Conservation (phyloP, 176 grass and related monocot genomes). For the Luzula sylvatica region DNA sequence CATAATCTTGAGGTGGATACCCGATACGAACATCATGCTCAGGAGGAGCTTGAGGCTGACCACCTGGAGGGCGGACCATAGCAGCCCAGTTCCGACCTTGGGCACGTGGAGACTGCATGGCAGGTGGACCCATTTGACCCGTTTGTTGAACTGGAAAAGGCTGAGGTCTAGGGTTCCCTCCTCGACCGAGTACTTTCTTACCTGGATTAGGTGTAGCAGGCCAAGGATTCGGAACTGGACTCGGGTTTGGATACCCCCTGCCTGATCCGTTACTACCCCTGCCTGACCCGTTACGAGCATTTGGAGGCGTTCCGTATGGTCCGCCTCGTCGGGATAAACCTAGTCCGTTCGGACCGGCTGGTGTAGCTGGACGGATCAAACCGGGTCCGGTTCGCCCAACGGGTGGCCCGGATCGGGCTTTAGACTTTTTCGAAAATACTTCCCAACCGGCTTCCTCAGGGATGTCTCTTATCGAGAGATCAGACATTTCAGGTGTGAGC, state of each 20-base stretch:
- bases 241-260: background rate
- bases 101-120: constrained; percentile 30
- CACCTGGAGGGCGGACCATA: constrained; percentile 23
- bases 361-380: constrained; percentile 13
- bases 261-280: no score
- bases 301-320: constrained; percentile 11
- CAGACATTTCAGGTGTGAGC: constrained; percentile 16
- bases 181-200: constrained; percentile 16
- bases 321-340: constrained; percentile 24
- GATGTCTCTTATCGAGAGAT: constrained; percentile 1
- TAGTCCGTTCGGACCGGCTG: constrained; percentile 10
- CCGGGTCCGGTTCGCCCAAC: constrained; percentile 11
- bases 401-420: constrained; percentile 23
- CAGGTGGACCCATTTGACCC: constrained; percentile 19
- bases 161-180: constrained; percentile 17
- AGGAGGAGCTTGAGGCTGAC: constrained; percentile 26
- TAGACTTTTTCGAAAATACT: constrained; percentile 33
- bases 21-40: no score
- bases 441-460: constrained; percentile 42
- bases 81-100: constrained; percentile 51
- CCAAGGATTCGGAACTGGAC: constrained; percentile 19
- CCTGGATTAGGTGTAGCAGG: constrained; percentile 17
- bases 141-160: constrained; percentile 20
- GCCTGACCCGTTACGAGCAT: background rate
- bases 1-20: constrained; percentile 16